A percentile compares a stretch with the other conserved stretches of the same genome.
phyloP scores from a whole-genome alignment of 306 rosid species.

The Benincasa hispida region DNA sequence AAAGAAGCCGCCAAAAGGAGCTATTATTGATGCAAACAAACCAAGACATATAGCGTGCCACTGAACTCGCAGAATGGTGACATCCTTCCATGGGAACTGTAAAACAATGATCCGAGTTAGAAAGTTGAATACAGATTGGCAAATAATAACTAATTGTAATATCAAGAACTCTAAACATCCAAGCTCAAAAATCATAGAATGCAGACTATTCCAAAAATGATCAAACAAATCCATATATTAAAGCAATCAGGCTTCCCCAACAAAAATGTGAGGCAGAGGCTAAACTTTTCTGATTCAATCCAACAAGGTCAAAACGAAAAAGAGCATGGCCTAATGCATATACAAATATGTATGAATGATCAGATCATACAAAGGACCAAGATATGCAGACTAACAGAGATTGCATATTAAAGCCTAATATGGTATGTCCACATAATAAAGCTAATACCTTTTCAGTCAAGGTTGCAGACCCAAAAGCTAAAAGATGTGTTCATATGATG shows the following conservation, averaged over 20 bases:
- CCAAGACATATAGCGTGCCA: conserved; percentile 89
- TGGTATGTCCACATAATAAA: neutral
- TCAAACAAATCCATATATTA: neutral
- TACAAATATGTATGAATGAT: neutral
- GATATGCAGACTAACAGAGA: neutral
- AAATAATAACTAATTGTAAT: neutral
- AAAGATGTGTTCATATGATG: neutral
- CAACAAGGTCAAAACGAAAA: neutral
- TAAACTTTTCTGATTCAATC: neutral
- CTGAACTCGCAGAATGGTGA: conserved; percentile 70
- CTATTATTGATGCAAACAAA: conserved; percentile 87
- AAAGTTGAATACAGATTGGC: neutral
- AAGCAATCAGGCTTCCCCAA: neutral
- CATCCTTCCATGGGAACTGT: conserved; percentile 83
- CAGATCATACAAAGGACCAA: neutral
- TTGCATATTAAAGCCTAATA: neutral
- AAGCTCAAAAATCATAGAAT: neutral
- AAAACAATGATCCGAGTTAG: neutral
- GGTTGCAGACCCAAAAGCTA: neutral
- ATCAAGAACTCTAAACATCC: neutral
- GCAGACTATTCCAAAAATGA: neutral
- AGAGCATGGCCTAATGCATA: neutral
- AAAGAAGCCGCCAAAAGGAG: conserved; percentile 99
- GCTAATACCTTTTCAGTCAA: neutral
- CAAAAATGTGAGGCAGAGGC: neutral